These are phyloP conservation scores for Candida coquimbonensis DNA, from an alignment of 805 yeast species.

Conservation along the genomic window DNA sequence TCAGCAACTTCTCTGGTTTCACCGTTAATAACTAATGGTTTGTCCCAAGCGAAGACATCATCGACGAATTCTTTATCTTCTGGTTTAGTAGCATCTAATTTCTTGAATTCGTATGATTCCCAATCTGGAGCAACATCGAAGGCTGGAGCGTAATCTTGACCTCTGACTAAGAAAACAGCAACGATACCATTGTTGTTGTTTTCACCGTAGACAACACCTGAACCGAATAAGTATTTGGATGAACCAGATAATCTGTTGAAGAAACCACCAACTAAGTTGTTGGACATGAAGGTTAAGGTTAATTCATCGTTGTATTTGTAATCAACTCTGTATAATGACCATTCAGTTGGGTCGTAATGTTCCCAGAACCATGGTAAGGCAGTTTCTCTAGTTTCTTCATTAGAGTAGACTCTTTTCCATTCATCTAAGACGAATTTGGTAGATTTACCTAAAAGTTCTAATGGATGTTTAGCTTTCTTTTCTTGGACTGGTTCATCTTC, in stretches of 20 bases:
- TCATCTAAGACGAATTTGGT: conserved; percentile 67
- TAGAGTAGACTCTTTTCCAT: conserved; percentile 95
- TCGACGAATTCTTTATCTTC: conserved; percentile 75
- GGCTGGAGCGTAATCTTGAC: conserved; percentile 86
- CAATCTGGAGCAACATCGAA: conserved; percentile 99
- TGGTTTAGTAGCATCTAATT: conserved; percentile 72
- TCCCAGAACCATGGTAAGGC: conserved; percentile 99
- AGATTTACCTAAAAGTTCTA: conserved; percentile 73
- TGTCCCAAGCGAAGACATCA: conserved; percentile 98
- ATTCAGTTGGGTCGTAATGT: conserved; percentile 84
- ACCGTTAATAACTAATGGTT: conserved; percentile 79
- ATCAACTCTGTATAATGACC: conserved; percentile 92
- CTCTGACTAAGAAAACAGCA: conserved; percentile 93
- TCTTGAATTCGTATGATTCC: conserved; percentile 85
- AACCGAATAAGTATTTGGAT: conserved; percentile 90
- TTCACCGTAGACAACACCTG: conserved; percentile 93
- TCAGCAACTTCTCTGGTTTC: conserved; percentile 84
- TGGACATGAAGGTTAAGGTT: conserved; percentile 95
- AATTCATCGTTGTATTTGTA: conserved; percentile 98
- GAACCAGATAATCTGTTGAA: conserved; percentile 91
- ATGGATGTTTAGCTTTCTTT: conserved; percentile 88
- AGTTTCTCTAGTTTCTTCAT: conserved; percentile 90
- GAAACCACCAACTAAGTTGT: conserved; percentile 97
- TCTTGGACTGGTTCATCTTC: conserved; percentile 41
- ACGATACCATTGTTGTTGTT: conserved; percentile 97